Base-by-base conservation (phyloP, 1,284 basidiomycete genomes). In the Prillingera fragicola region DNA sequence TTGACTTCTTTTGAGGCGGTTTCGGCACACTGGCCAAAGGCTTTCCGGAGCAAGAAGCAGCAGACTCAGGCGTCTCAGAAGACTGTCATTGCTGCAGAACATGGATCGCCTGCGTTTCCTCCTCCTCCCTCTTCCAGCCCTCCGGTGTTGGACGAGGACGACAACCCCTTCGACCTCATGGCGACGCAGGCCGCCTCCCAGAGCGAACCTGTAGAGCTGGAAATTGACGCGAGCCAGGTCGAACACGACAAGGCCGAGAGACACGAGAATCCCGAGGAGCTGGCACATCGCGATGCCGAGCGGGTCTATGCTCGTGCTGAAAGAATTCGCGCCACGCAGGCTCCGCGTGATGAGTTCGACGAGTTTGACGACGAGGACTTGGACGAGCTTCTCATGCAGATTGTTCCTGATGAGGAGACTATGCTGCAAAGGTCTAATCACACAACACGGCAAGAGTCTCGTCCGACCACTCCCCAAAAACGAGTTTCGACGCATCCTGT, bases 1-100 rank as follows among this genome's bases (percentile, higher is more conserved):
- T 85, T 89, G 82, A 85, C 86, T 2, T 82, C 85, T 0, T 94
- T 92, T 57, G 84, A 91, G 63, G 91, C 88, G 41, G 75, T 88
- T 7, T 60, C 65, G 1, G 64, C 65, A 0, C 64, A 67, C 48
- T 70, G 71, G 71, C 69, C 69, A 3, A 57, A 55, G 36, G 43
- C 40, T 5, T 34, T 46, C 17, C 54, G 50, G 24, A 59, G 63
- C 1, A 59, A 60, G 23, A 54, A 58, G 3, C 46, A 33, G 3
- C 22, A 34, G 26, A 26, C 43, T 1, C 45, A 46, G 27, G 33
- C 32, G 13, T 63, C 62, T 23, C 35, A 43, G 15, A 29, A 33
- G 24, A 43, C 49, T 6, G 14, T 29, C 37, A 34, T 41, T 45
- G 18, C 21, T 33, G 12, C 22, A 24, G 3, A 28, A 4, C 41